Conservation (phyloP, 805 yeast species). For the Priceomyces castillae region DNA sequence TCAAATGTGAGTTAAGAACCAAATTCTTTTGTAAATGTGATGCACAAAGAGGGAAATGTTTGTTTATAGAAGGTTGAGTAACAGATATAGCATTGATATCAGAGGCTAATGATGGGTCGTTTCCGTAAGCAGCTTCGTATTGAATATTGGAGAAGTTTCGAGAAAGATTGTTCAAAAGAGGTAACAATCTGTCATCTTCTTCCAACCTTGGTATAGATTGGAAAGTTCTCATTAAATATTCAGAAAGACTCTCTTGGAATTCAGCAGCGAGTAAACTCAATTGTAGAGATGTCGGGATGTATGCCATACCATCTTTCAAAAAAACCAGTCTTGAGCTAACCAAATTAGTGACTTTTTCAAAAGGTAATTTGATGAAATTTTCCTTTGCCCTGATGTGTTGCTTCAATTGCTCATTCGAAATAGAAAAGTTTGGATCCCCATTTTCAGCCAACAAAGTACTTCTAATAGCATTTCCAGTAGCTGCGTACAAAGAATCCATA, state of each 20-base stretch:
- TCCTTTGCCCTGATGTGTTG: constrained; percentile 53
- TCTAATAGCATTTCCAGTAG: constrained; percentile 48
- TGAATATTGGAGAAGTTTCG: constrained; percentile 43
- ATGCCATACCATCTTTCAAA: constrained; percentile 69
- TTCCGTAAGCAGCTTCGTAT: constrained; percentile 54
- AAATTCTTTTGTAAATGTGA: constrained; percentile 63
- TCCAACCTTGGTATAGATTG: constrained; percentile 79
- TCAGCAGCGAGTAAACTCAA: constrained; percentile 66
- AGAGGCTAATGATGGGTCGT: constrained; percentile 26
- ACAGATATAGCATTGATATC: constrained; percentile 63
- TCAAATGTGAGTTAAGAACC: constrained; percentile 63
- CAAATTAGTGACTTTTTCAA: constrained; percentile 78
- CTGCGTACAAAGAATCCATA: constrained; percentile 49
- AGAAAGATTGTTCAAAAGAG: constrained; percentile 76
- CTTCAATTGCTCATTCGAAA: constrained; percentile 50
- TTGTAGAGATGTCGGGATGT: constrained; percentile 81
- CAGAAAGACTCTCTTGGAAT: constrained; percentile 51
- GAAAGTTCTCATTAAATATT: constrained; percentile 62
- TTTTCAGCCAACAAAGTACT: constrained; percentile 33
- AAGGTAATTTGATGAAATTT: constrained; percentile 78
- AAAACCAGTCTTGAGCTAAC: constrained; percentile 71
- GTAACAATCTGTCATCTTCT: constrained; percentile 87
- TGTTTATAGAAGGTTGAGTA: constrained; percentile 48
- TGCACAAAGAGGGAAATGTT: constrained; percentile 84
- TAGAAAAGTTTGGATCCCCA: constrained; percentile 24